Base-by-base conservation (phyloP, 345 rosid genomes). In the Pugionium cornutum region DNA sequence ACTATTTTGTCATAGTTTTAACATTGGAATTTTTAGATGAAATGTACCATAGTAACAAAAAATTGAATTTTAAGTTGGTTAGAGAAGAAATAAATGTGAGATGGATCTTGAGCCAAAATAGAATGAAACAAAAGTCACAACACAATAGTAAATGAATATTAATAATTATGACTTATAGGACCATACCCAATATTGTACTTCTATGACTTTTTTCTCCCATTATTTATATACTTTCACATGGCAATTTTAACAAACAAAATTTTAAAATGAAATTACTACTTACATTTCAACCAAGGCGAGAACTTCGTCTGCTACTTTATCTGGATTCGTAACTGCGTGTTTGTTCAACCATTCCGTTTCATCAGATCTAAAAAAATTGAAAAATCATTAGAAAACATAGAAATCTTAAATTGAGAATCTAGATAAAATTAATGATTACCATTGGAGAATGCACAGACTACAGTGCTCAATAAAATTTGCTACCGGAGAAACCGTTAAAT, bases 291-390 rank as follows among this genome's bases (percentile, higher is more conserved):
- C 88, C 79, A 83, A 70, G 34, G 84, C 41, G 67, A 70, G 75
- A 58, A 89, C 87, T 72, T 85, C 88, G 7, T 85, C 66, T 26
- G 82, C 90, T n/a, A 86, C 81, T 43, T 77, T 70, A 40, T 87
- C 96, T n/a, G 96, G 98, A 71, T 87, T 78, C 28, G 76, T 75
- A 45, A 85, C 89, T 2, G 98, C 92, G 69, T 89, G 86, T 74
- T 75, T 73, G 72, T 82, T 82, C 84, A 18, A 18, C 84, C 73
- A 66, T 42, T 77, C 84, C 6, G 4, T 70, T 46, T 70, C 83
- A 36, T 70, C 75, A 33, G 49, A 55, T 70, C 83, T 79, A 75
- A n/a, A 9, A 44, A 60, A 44, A 29, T 30, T 33, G 27, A 18
- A 18, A 18, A 18, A 18, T 18, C 18, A 18, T 18, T 18, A 11